Evolutionary conservation across 2,329 filamentous ascomycete species (phyloP).

Genomic region (Epichloe amarillans): DNA sequence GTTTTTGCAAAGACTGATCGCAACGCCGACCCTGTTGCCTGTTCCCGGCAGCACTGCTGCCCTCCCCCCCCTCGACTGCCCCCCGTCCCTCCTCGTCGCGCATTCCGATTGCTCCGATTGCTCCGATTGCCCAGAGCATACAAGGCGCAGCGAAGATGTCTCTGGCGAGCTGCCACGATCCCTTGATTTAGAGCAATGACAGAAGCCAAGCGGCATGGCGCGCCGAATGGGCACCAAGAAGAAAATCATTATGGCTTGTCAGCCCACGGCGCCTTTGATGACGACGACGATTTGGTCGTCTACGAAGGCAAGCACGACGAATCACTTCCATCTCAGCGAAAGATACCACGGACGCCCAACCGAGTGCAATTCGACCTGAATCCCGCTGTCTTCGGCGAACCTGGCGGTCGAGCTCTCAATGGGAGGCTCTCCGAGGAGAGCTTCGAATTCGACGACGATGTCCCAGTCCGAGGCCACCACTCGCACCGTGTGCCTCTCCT

Average conservation of each 20-base stretch:
- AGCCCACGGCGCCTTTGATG: conserved; percentile 11
- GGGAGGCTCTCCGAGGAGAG: conserved; percentile 23
- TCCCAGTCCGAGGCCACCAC: conserved; percentile 36
- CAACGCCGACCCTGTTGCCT: background rate
- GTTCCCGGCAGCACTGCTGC: background rate
- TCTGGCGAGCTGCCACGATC: conserved; percentile 5
- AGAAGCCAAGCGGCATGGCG: conserved; percentile 17
- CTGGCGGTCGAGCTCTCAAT: conserved; percentile 11
- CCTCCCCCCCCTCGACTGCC: background rate
- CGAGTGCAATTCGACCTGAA: conserved; percentile 61
- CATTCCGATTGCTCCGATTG: background rate
- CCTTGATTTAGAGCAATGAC: conserved; percentile 16
- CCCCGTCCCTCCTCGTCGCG: background rate
- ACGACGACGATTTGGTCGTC: conserved; percentile 15
- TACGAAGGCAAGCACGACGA: conserved; percentile 5
- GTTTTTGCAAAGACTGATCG: background rate
- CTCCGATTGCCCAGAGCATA: background rate
- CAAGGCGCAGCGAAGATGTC: conserved; percentile 7
- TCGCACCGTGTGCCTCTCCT: conserved; percentile 56
- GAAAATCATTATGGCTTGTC: conserved; percentile 19
- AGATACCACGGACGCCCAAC: conserved; percentile 38
- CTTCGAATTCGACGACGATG: conserved; percentile 30
- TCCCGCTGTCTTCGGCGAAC: conserved; percentile 27
- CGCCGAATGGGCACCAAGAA: conserved; percentile 18
- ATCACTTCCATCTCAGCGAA: conserved; percentile 6